A percentile compares a stretch with the other conserved stretches of the same genome.
Conservation (phyloP, 495 filamentous ascomycete genomes). For the Physcia stellaris region DNA sequence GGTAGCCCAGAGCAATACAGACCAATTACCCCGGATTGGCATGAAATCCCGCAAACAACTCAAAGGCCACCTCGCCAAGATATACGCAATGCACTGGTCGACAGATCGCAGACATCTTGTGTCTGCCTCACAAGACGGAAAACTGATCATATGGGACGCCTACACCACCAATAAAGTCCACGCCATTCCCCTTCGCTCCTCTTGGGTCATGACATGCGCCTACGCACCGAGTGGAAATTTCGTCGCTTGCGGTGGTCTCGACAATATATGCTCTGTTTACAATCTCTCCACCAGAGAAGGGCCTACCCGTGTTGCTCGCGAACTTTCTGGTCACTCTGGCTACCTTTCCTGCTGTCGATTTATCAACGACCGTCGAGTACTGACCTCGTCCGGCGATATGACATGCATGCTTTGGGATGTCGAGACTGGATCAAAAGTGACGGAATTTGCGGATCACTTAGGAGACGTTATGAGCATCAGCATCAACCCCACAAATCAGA, state of each 20-base stretch:
- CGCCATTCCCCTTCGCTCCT: constrained; percentile 94
- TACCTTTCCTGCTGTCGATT: constrained; percentile 98
- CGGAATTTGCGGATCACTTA: constrained; percentile 95
- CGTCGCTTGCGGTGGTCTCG: constrained; percentile 93
- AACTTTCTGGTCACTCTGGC: constrained; percentile 92
- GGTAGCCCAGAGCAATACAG: constrained; percentile 79
- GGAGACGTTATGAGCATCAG: constrained; percentile 99
- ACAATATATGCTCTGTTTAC: constrained; percentile 99
- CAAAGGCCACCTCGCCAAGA: constrained; percentile 96
- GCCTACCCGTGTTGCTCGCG: constrained; percentile 88
- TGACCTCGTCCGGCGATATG: constrained; percentile 98
- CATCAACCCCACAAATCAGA: constrained; percentile 97
- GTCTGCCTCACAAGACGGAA: constrained; percentile 96
- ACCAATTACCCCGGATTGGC: constrained; percentile 75
- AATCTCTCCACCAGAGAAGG: constrained; percentile 94
- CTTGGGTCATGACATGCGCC: constrained; percentile 99
- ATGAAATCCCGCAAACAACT: constrained; percentile 94
- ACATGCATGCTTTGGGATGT: constrained; percentile 99
- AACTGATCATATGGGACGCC: constrained; percentile 99
- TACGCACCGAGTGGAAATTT: constrained; percentile 98
- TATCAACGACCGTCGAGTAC: constrained; percentile 94
- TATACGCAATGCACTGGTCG: constrained; percentile 99
- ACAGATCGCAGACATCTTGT: constrained; percentile 96
- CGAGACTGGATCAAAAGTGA: constrained; percentile 91
- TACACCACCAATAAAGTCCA: constrained; percentile 99